These are phyloP conservation scores for Cicer bijugum DNA, from an alignment of 306 rosid species.

Conservation along the genomic window DNA sequence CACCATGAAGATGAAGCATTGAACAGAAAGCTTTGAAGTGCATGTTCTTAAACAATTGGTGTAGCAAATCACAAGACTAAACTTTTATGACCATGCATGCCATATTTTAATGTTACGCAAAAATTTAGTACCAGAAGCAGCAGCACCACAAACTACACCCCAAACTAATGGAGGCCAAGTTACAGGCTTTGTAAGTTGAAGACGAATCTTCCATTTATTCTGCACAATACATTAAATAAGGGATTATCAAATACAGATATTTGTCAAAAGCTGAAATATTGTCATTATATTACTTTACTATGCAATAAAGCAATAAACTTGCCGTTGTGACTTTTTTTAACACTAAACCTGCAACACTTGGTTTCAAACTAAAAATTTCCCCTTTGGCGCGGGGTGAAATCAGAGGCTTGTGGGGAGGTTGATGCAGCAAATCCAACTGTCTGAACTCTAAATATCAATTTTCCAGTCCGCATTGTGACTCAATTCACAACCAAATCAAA, in stretches of 20 bases:
- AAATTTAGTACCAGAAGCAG: conserved; percentile 82
- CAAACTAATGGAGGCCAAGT: conserved; percentile 99
- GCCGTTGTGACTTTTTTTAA: not conserved
- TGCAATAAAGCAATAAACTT: conserved; percentile 16
- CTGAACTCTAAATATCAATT: too few relatives aligned
- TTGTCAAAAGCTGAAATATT: not conserved
- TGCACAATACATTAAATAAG: conserved; percentile 53
- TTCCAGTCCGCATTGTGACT: too few relatives aligned
- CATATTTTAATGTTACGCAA: conserved; percentile 11
- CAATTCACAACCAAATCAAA: too few relatives aligned
- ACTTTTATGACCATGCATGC: conserved; percentile 18
- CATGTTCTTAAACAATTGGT: conserved; percentile 16
- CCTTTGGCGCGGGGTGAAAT: too few relatives aligned
- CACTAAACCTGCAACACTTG: too few relatives aligned
- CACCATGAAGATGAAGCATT: conserved; percentile 37
- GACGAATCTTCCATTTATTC: conserved; percentile 98
- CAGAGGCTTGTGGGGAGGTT: too few relatives aligned
- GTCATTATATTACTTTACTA: conserved; percentile 9
- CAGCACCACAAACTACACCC: conserved; percentile 99
- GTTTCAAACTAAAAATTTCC: too few relatives aligned
- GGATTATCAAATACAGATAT: conserved; percentile 24
- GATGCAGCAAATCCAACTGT: too few relatives aligned
- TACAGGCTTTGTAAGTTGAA: conserved; percentile 96
- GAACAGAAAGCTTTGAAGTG: conserved; percentile 27
- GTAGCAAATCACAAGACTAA: not conserved